Conservation (phyloP, 805 yeast genomes). For the Candida palmyrensis region DNA sequence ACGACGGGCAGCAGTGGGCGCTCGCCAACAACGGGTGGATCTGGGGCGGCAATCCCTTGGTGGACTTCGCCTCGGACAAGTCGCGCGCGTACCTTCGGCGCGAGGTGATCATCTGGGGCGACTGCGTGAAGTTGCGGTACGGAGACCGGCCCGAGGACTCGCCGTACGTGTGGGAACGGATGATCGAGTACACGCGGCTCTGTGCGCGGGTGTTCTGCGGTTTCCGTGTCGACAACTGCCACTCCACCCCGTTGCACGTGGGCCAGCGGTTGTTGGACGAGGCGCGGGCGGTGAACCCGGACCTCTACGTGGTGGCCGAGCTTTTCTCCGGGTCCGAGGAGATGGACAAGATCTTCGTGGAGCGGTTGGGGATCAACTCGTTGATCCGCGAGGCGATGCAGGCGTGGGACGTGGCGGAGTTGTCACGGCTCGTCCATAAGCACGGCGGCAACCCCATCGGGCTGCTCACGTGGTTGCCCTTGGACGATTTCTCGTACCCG, state of each 20-base stretch:
- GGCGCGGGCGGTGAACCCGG: slow-evolving; percentile 81
- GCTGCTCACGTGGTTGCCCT: slow-evolving; percentile 74
- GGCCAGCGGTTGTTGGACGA: slow-evolving; percentile 84
- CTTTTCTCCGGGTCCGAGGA: slow-evolving; percentile 89
- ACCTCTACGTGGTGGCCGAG: slow-evolving; percentile 91
- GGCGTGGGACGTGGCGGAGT: slow-evolving; percentile 83
- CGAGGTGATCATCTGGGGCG: slow-evolving; percentile 97
- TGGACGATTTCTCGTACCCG: slow-evolving; percentile 70
- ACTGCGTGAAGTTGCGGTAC: slow-evolving; percentile 88
- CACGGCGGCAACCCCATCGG: slow-evolving; percentile 98
- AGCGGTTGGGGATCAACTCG: slow-evolving; percentile 82
- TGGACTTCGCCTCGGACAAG: slow-evolving; percentile 81
- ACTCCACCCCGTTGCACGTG: slow-evolving; percentile 93
- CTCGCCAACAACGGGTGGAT: slow-evolving; percentile 98
- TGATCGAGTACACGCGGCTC: slow-evolving; percentile 68
- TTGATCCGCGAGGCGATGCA: slow-evolving; percentile 97
- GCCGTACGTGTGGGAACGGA: slow-evolving; percentile 84
- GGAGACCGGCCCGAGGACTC: slow-evolving; percentile 77
- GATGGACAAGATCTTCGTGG: slow-evolving; percentile 85
- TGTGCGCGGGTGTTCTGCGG: slow-evolving; percentile 80
- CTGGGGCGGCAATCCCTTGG: slow-evolving; percentile 93
- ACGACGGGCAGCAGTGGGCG: slow-evolving; percentile 56
- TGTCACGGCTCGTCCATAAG: slow-evolving; percentile 79
- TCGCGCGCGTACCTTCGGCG: slow-evolving; percentile 82
- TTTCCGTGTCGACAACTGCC: slow-evolving; percentile 91